Base-by-base conservation (phyloP, 73 alveolate genomes). In the Blepharisma japonicum region DNA sequence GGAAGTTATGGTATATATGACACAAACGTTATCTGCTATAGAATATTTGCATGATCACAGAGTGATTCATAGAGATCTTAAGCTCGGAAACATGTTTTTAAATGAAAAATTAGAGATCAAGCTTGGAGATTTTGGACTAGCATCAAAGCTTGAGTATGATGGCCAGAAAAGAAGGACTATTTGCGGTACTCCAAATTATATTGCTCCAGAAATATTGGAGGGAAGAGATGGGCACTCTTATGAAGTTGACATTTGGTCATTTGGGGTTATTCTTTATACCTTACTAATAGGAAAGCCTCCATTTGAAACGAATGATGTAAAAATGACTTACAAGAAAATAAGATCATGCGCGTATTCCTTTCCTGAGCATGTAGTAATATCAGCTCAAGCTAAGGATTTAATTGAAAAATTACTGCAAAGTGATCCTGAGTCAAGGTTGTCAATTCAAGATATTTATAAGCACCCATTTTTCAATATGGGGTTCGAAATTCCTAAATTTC, bases 111-210 rank as follows among this genome's bases (percentile, higher is more conserved):
- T 92, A 89, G 81, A 90, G 71, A 56, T 92, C 67, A 92, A 92
- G 71, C 45, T 92, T 50, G 98, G 98, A 2, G 98, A 87, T 83
- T 92, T 92, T 81, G 96, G 96, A 14, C 71, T 92, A 55, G 98
- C 96, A 6, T 81, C 98, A 0, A 87, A 74, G 71, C 81, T 92
- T 20, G 95, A 92, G 42, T 92, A 84, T 77, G 98, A 89, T n/a
- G 98, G 98, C 4, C 93, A 92, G 77, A 80, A 91, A 68, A 92
- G 80, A 80, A 55, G 94, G 48, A 81, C 98, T 9, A 71, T 92
- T 53, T 92, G 98, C 25, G 96, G 98, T 7, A 92, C 98, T 3
- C 96, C 98, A 6, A 92, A 92, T 77, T 92, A 92, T 68, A 89
- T 92, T 8, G 96, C 98, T 6, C 98, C 98, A 0, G 96, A 92